Evolutionary conservation across 768 basidiomycete species (phyloP).

Genomic region (Pleurotus pulmonarius): DNA sequence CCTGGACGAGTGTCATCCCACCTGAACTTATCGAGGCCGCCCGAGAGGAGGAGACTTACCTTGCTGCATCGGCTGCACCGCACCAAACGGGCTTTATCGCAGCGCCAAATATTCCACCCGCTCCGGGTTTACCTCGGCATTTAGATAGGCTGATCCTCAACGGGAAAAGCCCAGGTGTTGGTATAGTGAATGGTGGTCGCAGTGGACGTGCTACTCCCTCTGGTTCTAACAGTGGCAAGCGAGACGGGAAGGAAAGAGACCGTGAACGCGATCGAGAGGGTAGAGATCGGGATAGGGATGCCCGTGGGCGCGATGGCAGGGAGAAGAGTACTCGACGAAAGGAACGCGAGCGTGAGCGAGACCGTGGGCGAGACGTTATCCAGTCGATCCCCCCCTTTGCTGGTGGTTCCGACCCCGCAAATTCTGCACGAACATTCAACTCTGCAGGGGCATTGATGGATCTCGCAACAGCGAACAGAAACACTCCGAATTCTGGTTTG

Average conservation of each 20-base stretch:
- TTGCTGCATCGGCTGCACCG: slow-evolving; percentile 39
- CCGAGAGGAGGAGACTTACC: slow-evolving; percentile 77
- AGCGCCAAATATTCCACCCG: slow-evolving; percentile 80
- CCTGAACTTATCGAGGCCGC: slow-evolving; percentile 75
- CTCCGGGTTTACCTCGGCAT: slow-evolving; percentile 85
- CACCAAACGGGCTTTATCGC: slow-evolving; percentile 36
- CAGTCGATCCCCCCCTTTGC: not conserved
- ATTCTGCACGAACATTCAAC: not conserved
- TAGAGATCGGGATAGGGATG: slow-evolving; percentile 12
- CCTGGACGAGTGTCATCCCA: slow-evolving; percentile 83
- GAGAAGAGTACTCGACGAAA: slow-evolving; percentile 9
- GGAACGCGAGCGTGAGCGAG: slow-evolving; percentile 13
- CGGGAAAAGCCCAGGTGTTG: slow-evolving; percentile 26
- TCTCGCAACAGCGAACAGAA: not conserved
- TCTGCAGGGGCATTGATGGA: not conserved
- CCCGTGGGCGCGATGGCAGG: slow-evolving; percentile 5
- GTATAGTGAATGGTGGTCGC: slow-evolving; percentile 18
- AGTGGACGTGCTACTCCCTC: slow-evolving; percentile 12
- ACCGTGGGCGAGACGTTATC: not conserved
- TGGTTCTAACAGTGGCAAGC: slow-evolving; percentile 5
- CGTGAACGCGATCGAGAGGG: slow-evolving; percentile 16
- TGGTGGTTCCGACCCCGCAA: not conserved
- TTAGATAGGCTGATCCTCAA: slow-evolving; percentile 95
- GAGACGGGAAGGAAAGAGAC: slow-evolving; percentile 16
- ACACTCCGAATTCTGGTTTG: not conserved